phyloP scores from a whole-genome alignment of 2,329 filamentous ascomycete species.

The Aspergillus melleus region DNA sequence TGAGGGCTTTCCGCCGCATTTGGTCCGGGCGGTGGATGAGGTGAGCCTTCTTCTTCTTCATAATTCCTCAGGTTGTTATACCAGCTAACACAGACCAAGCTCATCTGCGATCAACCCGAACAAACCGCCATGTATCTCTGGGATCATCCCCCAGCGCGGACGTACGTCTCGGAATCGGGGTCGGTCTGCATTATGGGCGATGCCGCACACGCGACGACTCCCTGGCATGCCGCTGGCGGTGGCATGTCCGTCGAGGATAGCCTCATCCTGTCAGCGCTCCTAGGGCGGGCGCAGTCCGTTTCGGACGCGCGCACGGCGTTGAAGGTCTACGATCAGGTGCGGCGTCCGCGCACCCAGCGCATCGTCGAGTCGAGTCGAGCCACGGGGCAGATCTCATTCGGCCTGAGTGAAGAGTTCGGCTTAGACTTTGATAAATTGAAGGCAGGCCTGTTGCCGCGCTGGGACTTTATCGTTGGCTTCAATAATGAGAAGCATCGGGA shows the following conservation, averaged over 20 bases:
- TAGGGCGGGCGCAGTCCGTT: constrained; percentile 13
- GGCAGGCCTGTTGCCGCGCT: not conserved
- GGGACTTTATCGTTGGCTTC: not conserved
- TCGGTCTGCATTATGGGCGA: constrained; percentile 34
- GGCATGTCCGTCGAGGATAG: constrained; percentile 42
- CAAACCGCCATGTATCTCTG: constrained; percentile 3
- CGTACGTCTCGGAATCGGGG: not conserved
- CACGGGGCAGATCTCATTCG: not conserved
- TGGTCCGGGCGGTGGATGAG: not conserved
- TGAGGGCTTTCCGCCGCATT: not conserved
- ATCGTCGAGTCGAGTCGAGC: constrained; percentile 2
- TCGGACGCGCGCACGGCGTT: not conserved
- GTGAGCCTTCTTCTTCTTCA: not conserved
- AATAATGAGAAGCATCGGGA: not conserved
- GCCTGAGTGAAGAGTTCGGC: not conserved
- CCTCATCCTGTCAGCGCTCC: constrained; percentile 32
- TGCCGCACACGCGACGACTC: constrained; percentile 40
- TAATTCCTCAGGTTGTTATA: not conserved
- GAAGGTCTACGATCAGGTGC: constrained; percentile 3
- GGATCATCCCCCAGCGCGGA: constrained; percentile 2
- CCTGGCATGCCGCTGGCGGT: constrained; percentile 39
- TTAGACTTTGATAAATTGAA: not conserved
- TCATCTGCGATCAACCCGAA: not conserved
- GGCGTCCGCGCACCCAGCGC: constrained; percentile 1
- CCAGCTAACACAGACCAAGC: not conserved